Base-by-base conservation (phyloP, 2,329 filamentous ascomycete species). In the Kalaharituber pfeilii region DNA sequence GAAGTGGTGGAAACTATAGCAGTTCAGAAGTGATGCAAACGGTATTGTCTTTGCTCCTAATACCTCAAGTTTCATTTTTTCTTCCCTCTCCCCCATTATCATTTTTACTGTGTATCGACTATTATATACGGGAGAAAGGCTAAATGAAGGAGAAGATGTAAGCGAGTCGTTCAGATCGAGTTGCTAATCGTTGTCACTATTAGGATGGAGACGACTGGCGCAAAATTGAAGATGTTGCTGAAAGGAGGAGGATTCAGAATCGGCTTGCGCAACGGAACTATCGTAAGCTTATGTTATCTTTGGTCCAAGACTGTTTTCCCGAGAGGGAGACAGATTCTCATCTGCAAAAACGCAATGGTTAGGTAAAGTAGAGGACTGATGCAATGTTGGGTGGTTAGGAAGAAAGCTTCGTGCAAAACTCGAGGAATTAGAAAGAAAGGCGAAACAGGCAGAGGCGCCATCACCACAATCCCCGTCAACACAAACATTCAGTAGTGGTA, bases 201-300 rank as follows among this genome's bases (percentile, higher is more conserved):
- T 25, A 57, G 7, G 56, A 63, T 49, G 88, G 95, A 66, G 89
- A 96, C 72, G 89, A 96, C 73, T 96, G 89, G 89, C 95, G 89
- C 67, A 94, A 95, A 79, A 94, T 96, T 68, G 94, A 89, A 55
- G 89, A 96, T 69, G 81, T 96, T 57, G 89, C 88, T 51, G 89
- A 96, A 72, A 81, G 91, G 66, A 77, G 88, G 65, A 79, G 88
- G 67, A 94, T 95, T 72, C 88, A 96, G 72, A 96, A 96, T 73
- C 81, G 89, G 63, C 95, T 96, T 75, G 89, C 89, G 62, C 89
- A 96, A 72, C 82, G 88, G 65, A 94, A 94, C 74, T 95, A 95
- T 73, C 87, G 87, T 94, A 75, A 68, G 81, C 76, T 15, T 47
- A 11, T 5, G 5, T 25, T 22, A 22, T 15, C 50, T 28, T 25